phyloP scores from a whole-genome alignment of 177 flowering plant genomes.

The Vitis hybrid region DNA sequence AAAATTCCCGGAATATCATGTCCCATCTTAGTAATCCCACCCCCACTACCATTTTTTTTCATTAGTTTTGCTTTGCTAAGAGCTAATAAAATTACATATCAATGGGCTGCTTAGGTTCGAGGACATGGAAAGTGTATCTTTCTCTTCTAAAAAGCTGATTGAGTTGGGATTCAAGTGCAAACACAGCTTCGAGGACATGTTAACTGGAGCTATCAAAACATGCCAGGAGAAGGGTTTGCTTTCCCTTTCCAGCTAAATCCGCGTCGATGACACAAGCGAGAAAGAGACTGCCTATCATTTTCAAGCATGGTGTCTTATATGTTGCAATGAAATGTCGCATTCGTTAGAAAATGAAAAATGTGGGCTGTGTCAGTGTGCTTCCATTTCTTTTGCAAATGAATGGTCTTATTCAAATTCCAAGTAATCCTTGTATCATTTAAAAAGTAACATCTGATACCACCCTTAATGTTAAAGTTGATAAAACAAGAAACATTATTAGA shows the following conservation, averaged over 20 bases:
- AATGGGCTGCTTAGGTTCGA: slow-evolving; percentile 37
- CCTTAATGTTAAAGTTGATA: too few relatives aligned
- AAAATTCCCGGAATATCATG: slow-evolving; percentile 54
- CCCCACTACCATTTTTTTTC: too few relatives aligned
- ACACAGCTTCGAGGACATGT: slow-evolving; percentile 84
- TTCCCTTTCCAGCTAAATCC: slow-evolving; percentile 18
- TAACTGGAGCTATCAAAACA: slow-evolving; percentile 55
- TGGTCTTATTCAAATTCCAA: too few relatives aligned
- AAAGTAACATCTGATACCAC: too few relatives aligned
- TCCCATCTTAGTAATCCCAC: slow-evolving; percentile 49
- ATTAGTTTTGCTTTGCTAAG: too few relatives aligned
- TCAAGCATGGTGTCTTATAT: slow-evolving; percentile 20
- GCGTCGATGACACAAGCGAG: not conserved
- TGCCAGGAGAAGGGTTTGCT: slow-evolving; percentile 62
- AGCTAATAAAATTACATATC: not conserved
- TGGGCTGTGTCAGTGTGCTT: too few relatives aligned
- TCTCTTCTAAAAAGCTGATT: slow-evolving; percentile 67
- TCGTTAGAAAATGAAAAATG: too few relatives aligned
- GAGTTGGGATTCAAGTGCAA: slow-evolving; percentile 66
- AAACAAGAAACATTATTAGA: too few relatives aligned
- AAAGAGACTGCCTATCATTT: not conserved
- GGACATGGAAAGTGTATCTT: slow-evolving; percentile 32
- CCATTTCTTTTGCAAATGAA: too few relatives aligned
- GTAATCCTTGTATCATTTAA: too few relatives aligned
- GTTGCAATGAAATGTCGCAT: too few relatives aligned